Evolutionary conservation across 495 filamentous ascomycete genomes (phyloP), one percentile per base, ranked within the genome.

Genomic region (Chaetomium cochliodes): DNA sequence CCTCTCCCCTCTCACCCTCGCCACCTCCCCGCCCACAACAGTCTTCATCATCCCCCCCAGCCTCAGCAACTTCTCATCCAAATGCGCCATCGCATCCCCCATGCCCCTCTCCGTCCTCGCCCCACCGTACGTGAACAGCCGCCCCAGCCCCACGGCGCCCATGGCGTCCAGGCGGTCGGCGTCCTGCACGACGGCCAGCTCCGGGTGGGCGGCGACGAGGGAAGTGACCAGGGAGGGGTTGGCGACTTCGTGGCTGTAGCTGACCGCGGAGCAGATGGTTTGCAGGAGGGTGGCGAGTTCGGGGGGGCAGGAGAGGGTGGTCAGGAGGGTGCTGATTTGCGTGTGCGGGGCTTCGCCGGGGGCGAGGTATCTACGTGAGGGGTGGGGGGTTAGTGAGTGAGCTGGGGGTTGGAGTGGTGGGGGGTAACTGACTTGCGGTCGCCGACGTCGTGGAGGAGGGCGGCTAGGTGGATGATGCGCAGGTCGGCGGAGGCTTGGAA

Each of bases 91-190:
- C 2, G 85, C 80, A 41, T 82, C 85, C 0, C 78, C 72, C 86
- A 96, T 84, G 3, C 74, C 69, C 15, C 73, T 65, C n/a, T 46
- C 60, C n/a, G 72, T 73, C 77, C 84, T 86, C 9, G 86, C 88
- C 0, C 86, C 91, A 0, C 87, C 82, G 72, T 85, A 96, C 3
- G 90, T 88, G 74, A 97, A 96, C 51, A 84, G 82, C 47, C 93
- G 74, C 3, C 84, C 93, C 60, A 96, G 85, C 3, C 92, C 92
- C 55, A 96, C 81, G 0, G 90, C 91, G 2, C 93, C 93, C 67
- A 96, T 85, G 3, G 93, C 92, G 81, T 97, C 92, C 46, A 97
- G 78, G 11, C 92, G 81, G 77, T 97, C 93, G 2, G 92, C 93
- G 75, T 96, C 92, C 75, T 96, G 93, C 15, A 96, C 92, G 51